These are phyloP conservation scores for Neodidymelliopsis sp. DNA, from an alignment of 2,329 filamentous ascomycete species.

Conservation along the genomic window DNA sequence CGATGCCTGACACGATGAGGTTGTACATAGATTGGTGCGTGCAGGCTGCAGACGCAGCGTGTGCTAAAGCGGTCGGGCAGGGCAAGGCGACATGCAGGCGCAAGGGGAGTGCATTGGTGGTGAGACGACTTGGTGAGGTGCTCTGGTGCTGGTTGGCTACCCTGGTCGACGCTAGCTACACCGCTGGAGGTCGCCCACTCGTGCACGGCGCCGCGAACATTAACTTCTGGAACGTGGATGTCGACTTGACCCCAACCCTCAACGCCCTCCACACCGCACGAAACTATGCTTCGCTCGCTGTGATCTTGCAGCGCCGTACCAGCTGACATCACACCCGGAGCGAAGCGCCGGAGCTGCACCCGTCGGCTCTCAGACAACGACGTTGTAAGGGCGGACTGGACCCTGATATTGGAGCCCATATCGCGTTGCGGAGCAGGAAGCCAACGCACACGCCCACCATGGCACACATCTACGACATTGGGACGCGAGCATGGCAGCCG, in stretches of 20 bases:
- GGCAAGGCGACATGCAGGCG: constrained; percentile 8
- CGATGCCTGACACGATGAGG: constrained; percentile 4
- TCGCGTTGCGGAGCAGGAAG: constrained; percentile 22
- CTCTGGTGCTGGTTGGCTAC: constrained; percentile 8
- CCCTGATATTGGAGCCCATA: constrained; percentile 27
- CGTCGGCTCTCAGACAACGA: constrained; percentile 8
- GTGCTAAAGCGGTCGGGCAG: constrained; percentile 3
- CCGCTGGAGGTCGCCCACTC: constrained; percentile 13
- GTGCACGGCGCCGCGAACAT: constrained; percentile 21
- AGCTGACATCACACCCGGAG: constrained; percentile 21
- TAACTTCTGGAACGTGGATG: constrained; percentile 19
- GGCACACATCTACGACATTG: constrained; percentile 95
- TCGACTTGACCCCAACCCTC: constrained; percentile 6
- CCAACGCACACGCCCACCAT: constrained; percentile 59
- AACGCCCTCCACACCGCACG: constrained; percentile 9
- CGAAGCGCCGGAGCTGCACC: constrained; percentile 29
- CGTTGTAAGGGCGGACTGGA: constrained; percentile 31
- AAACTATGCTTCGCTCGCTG: constrained; percentile 39
- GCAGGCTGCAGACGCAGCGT: background rate
- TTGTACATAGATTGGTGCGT: constrained; percentile 7
- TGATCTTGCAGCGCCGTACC: constrained; percentile 39
- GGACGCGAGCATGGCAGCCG: constrained; percentile 97
- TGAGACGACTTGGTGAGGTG: constrained; percentile 10
- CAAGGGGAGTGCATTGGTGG: constrained; percentile 17
- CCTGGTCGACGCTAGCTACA: constrained; percentile 8